Percentiles rank a stretch among this genome's conserved stretches.
Evolutionary conservation across 306 rosid species (phyloP).

Genomic region (Cucumis cinereus): DNA sequence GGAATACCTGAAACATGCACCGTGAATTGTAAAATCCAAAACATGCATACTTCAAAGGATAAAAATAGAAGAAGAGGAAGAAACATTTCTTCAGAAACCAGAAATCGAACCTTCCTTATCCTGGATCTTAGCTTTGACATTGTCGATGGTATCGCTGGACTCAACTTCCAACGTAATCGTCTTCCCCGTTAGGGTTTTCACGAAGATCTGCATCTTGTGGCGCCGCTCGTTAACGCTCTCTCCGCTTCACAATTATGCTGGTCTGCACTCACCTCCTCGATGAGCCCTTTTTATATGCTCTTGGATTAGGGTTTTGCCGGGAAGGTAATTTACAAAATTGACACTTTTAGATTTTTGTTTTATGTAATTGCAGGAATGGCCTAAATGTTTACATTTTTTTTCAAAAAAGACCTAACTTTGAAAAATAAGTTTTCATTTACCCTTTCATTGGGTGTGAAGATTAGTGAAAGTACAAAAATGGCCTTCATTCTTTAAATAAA

Average conservation of each 20-base stretch:
- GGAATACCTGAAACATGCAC: slow-evolving; percentile 48
- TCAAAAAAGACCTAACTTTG: no score
- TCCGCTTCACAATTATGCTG: neutral
- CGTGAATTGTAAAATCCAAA: neutral
- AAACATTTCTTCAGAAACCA: neutral
- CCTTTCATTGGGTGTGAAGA: no score
- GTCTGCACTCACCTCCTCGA: neutral
- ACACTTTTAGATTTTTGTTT: no score
- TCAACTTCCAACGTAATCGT: slow-evolving; percentile 99
- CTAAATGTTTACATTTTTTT: no score
- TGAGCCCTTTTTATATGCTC: neutral
- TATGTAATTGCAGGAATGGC: no score
- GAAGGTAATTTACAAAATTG: no score
- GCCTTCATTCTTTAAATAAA: no score
- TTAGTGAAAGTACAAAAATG: no score
- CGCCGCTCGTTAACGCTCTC: neutral
- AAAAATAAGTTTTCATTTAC: no score
- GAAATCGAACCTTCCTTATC: slow-evolving; percentile 69
- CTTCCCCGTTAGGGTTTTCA: slow-evolving; percentile 96
- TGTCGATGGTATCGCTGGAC: slow-evolving; percentile 88
- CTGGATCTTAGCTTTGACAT: slow-evolving; percentile 87
- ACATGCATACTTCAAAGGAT: neutral
- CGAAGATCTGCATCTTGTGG: slow-evolving; percentile 81
- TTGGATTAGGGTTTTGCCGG: neutral
- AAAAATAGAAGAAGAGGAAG: neutral